Evolutionary conservation across 345 rosid species (phyloP).

Genomic region (Arabidopsis arenosa): DNA sequence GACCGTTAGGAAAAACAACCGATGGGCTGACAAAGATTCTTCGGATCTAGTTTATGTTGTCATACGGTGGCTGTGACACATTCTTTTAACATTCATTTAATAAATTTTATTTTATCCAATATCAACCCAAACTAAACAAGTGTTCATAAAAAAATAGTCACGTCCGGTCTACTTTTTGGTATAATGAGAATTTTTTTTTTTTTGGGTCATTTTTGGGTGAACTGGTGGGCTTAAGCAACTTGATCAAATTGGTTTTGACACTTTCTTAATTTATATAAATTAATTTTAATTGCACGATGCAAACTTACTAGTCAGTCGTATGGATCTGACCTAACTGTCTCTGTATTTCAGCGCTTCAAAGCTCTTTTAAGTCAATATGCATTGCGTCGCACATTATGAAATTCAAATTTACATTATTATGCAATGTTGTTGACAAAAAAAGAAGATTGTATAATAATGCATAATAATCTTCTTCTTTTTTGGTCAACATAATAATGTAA

Average conservation of each 20-base stretch:
- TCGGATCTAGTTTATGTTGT: constrained; percentile 33
- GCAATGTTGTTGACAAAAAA: too few relatives aligned
- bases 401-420: too few relatives aligned
- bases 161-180: constrained; percentile 18
- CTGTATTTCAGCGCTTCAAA: constrained; percentile 34
- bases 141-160: constrained; percentile 8
- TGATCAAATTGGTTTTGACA: constrained; percentile 40
- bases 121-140: constrained; percentile 14
- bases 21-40: constrained; percentile 36
- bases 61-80: constrained; percentile 29
- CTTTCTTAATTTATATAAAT: constrained; percentile 17
- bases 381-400: constrained; percentile 12
- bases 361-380: constrained; percentile 39
- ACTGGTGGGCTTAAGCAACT: constrained; percentile 28
- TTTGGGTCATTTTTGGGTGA: not conserved
- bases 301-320: constrained; percentile 23
- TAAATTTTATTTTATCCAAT: constrained; percentile 2
- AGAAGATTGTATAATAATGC: too few relatives aligned
- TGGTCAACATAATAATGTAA: too few relatives aligned
- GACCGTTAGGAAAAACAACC: constrained; percentile 19
- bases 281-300: not conserved
- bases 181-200: not conserved
- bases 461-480: too few relatives aligned
- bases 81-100: constrained; percentile 9
- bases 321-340: constrained; percentile 44